Evolutionary conservation across 2,329 filamentous ascomycete genomes (phyloP), one percentile per base, ranked within the genome.

Genomic region (Cercospora citrullina): DNA sequence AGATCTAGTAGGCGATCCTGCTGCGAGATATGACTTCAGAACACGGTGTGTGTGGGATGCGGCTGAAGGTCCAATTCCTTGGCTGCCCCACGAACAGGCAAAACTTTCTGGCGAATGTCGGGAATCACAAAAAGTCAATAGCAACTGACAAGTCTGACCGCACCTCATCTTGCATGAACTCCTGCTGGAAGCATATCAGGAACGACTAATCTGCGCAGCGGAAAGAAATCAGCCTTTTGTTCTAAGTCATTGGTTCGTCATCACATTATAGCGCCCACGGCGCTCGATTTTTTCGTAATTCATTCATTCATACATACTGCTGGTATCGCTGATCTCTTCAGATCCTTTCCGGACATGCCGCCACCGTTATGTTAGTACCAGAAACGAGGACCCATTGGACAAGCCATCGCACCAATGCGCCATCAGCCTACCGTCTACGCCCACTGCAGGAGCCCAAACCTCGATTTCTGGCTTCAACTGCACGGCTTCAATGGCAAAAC

Each of bases 391-490:
- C 9, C 45, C 36, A 23, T 36, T 57, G 5, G 45, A n/a, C 48
- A 58, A 18, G 18, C 39, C 31, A 30, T 66, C 64, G 21, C 48
- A 58, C 64, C 64, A 66, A 5, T 59, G 42, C 4, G 63, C 28
- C 8, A 18, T 58, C 48, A 66, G 26, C 23, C 33, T 58, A 3
- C 60, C 64, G 30, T 66, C 48, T 6, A 31, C 28, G 3, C 53
- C 36, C 7, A 66, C 31, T 5, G 59, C 59, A 9, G 33, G 59
- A 30, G 26, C 16, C 64, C 59, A 66, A 0, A 60, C 45, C 33
- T 66, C 64, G 12, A 66, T 36, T 31, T 66, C 64, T 33, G 64
- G 48, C 4, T 57, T 66, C 9, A 66, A 39, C 12, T 66, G 64
- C n/a, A 66, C 64, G 4, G 64, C 64, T 36, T 66, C 64, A 12